phyloP scores from a whole-genome alignment of 352 stramenopile genomes.

The Ophiocytium majus region DNA sequence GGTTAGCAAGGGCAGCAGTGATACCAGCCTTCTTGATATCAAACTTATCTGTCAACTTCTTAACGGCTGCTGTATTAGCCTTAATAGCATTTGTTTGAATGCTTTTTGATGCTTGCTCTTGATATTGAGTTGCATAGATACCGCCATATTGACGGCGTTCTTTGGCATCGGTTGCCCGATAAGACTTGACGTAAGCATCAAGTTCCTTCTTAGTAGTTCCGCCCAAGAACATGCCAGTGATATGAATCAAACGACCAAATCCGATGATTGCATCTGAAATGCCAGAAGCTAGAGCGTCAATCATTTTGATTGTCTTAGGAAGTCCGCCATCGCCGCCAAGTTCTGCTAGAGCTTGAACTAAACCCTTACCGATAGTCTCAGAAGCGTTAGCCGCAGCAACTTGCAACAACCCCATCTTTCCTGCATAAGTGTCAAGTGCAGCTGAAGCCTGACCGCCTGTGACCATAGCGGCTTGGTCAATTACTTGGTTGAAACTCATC shows the following conservation, averaged over 20 bases:
- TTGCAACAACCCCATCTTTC: slow-evolving; percentile 19
- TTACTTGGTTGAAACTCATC: slow-evolving; percentile 21
- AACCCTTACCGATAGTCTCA: slow-evolving; percentile 19
- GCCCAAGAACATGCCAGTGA: slow-evolving; percentile 18
- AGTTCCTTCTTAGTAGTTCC: slow-evolving; percentile 20
- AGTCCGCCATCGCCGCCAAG: slow-evolving; percentile 15
- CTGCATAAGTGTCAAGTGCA: slow-evolving; percentile 19
- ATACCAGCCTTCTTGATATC: slow-evolving; percentile 20
- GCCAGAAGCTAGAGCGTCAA: slow-evolving; percentile 18
- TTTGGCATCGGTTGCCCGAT: slow-evolving; percentile 18
- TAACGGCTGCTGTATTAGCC: slow-evolving; percentile 19
- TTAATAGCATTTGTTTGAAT: slow-evolving; percentile 23
- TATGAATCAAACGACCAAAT: slow-evolving; percentile 22
- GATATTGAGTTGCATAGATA: slow-evolving; percentile 22
- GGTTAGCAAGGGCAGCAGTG: slow-evolving; percentile 17
- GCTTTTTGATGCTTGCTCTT: slow-evolving; percentile 20
- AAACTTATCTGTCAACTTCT: slow-evolving; percentile 22
- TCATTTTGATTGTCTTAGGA: slow-evolving; percentile 22
- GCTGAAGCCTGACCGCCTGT: slow-evolving; percentile 16
- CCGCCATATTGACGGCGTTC: slow-evolving; percentile 17
- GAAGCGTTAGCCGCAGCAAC: slow-evolving; percentile 17
- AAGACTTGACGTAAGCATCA: slow-evolving; percentile 20
- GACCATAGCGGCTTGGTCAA: slow-evolving; percentile 18
- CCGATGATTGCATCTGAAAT: slow-evolving; percentile 20
- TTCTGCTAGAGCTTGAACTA: slow-evolving; percentile 20